Base-by-base conservation (phyloP, 495 filamentous ascomycete species). In the Aspergillus heteromorphus region DNA sequence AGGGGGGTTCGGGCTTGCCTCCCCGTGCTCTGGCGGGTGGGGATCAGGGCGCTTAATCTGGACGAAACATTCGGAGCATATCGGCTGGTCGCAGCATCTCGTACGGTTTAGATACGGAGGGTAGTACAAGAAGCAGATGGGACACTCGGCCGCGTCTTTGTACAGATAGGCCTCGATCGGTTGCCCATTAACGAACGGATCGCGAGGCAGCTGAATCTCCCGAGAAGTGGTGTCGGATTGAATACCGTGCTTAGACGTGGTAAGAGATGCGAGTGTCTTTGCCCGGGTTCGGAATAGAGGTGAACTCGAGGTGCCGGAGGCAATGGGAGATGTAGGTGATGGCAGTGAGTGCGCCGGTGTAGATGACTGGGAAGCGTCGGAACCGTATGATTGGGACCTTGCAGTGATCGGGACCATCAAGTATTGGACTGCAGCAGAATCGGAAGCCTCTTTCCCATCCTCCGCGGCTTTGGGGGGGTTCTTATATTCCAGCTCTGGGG, bases 61-160 rank as follows among this genome's bases (percentile, higher is more conserved):
- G 8, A 98, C 95, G 62, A 98, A 98, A 67, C 93, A 98, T 73
- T 98, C 93, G 43, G 93, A 97, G 74, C 93, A 98, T 53, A 98
- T 97, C 6, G 90, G 79, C 65, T 98, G 93, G 62, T 96, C 92
- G 68, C 93, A 98, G 65, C 93, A 98, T 58, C 93, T 77, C 2
- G 93, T 97, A 45, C 86, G 87, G 67, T 98, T 97, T n/a, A 97
- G 75, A 65, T 95, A 95, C 2, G 92, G 92, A 2, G 93, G 93
- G 60, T 96, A 98, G 65, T 91, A 92, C 21, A 98, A 73, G 66
- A 97, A 95, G 73, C 93, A 98, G 50, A 98, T 95, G 18, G 95
- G 92, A 65, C 93, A 98, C 72, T 98, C 93, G 36, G 77, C 74
- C 16, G 88, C 84, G 60, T 92, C 83, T 67, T 96, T 95, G 73